Conservation (phyloP, 352 stramenopile species). For the Peronospora destructor region DNA sequence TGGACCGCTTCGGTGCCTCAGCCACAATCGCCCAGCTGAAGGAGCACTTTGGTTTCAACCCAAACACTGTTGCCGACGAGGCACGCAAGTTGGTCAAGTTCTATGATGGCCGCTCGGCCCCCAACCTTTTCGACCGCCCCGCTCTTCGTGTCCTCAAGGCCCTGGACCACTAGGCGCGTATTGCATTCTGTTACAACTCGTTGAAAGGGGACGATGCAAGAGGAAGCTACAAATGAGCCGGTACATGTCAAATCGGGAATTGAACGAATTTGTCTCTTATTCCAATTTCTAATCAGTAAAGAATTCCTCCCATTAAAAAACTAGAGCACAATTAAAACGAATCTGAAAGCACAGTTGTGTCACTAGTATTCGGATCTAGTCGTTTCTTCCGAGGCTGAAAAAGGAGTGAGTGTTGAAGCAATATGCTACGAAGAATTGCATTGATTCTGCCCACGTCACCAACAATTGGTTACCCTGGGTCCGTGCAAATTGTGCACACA, state of each 20-base stretch:
- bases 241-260: conserved; percentile 8
- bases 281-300: conserved; percentile 2
- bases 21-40: conserved; percentile 86
- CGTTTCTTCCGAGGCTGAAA: too few species aligned
- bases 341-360: conserved; percentile 1
- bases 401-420: too few species aligned
- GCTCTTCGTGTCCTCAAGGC: conserved; percentile 58
- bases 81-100: conserved; percentile 90
- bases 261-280: conserved; percentile 8
- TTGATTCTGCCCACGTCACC: too few species aligned
- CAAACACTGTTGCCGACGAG: conserved; percentile 89
- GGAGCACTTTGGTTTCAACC: conserved; percentile 94
- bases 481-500: too few species aligned
- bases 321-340: not conserved
- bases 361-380: too few species aligned
- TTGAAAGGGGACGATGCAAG: not conserved
- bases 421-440: too few species aligned
- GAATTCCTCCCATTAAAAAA: too few species aligned
- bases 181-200: conserved; percentile 4
- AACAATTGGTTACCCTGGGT: too few species aligned
- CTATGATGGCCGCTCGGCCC: conserved; percentile 72
- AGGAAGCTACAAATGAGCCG: not conserved
- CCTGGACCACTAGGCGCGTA: conserved; percentile 40
- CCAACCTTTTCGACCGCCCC: conserved; percentile 71
- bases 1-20: conserved; percentile 86